Evolutionary conservation across 441 rosid species (phyloP).

Genomic region (Mallotus repandus): DNA sequence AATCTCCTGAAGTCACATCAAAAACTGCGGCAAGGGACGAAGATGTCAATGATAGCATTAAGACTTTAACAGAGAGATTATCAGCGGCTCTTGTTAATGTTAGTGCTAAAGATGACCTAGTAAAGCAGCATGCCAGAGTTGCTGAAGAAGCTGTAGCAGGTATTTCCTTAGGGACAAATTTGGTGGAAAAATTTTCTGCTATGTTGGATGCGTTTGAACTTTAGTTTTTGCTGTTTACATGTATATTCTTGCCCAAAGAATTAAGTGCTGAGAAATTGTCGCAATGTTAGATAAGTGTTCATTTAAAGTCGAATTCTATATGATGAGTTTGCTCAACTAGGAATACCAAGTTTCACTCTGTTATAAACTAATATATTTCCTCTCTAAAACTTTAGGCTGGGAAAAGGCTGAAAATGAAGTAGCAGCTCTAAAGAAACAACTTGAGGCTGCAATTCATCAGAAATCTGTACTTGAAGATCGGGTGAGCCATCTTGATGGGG

Average conservation of each 20-base stretch:
- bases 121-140: constrained; percentile 88
- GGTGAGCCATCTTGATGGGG: constrained; percentile 82
- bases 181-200: too few relatives aligned
- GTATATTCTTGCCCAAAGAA: too few relatives aligned
- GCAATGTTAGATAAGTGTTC: not conserved
- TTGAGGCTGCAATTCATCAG: constrained; percentile 50
- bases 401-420: constrained; percentile 90
- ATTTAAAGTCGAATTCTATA: not conserved
- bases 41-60: constrained; percentile 40
- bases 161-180: constrained; percentile 18
- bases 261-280: too few relatives aligned
- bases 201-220: too few relatives aligned
- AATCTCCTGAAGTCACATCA: constrained; percentile 56
- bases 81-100: constrained; percentile 86
- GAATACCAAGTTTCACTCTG: not conserved
- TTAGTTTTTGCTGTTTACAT: too few relatives aligned
- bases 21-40: constrained; percentile 35
- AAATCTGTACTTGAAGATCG: constrained; percentile 61
- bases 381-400: constrained; percentile 58
- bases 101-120: constrained; percentile 86
- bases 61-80: constrained; percentile 59
- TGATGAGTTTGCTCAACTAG: not conserved
- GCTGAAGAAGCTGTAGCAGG: constrained; percentile 99
- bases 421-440: constrained; percentile 61
- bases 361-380: constrained; percentile 10